phyloP scores from a whole-genome alignment of 805 yeast species.

The Zygosaccharomyces bisporus region DNA sequence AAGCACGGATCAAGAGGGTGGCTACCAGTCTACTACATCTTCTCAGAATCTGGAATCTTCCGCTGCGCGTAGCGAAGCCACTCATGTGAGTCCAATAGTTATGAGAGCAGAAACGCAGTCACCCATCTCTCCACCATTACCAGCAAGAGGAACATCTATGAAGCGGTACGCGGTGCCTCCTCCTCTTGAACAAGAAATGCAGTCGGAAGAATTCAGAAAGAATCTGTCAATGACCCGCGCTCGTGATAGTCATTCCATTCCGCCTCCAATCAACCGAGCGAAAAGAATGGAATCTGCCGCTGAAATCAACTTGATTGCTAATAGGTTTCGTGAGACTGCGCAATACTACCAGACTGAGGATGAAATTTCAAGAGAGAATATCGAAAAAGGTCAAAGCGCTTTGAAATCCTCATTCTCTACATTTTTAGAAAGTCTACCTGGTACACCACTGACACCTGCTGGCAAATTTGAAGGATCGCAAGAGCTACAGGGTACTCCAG shows the following conservation, averaged over 20 bases:
- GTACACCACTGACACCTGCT: constrained; percentile 14
- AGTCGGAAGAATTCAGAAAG: constrained; percentile 27
- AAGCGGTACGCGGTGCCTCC: constrained; percentile 30
- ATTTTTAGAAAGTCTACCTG: constrained; percentile 17
- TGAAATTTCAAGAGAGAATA: constrained; percentile 48
- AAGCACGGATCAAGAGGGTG: background rate
- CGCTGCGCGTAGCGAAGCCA: background rate
- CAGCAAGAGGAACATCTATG: constrained; percentile 32
- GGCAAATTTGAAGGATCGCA: constrained; percentile 15
- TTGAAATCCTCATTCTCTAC: constrained; percentile 36
- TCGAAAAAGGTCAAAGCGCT: constrained; percentile 45
- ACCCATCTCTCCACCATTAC: constrained; percentile 34
- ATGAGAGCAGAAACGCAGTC: constrained; percentile 10
- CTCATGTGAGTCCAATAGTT: background rate
- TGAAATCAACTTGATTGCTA: constrained; percentile 56
- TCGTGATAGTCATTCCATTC: constrained; percentile 18
- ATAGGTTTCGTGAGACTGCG: constrained; percentile 55
- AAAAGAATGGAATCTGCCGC: constrained; percentile 32
- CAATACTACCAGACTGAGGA: constrained; percentile 49
- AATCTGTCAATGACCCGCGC: constrained; percentile 28
- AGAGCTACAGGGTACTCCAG: constrained; percentile 13
- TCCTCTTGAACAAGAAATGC: constrained; percentile 30
- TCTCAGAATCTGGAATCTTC: background rate
- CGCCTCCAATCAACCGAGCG: constrained; percentile 18
- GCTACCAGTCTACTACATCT: background rate